Evolutionary conservation across 768 basidiomycete species (phyloP), one percentile per base, ranked within the genome.

Genomic region (Fibroporia radiculosa): DNA sequence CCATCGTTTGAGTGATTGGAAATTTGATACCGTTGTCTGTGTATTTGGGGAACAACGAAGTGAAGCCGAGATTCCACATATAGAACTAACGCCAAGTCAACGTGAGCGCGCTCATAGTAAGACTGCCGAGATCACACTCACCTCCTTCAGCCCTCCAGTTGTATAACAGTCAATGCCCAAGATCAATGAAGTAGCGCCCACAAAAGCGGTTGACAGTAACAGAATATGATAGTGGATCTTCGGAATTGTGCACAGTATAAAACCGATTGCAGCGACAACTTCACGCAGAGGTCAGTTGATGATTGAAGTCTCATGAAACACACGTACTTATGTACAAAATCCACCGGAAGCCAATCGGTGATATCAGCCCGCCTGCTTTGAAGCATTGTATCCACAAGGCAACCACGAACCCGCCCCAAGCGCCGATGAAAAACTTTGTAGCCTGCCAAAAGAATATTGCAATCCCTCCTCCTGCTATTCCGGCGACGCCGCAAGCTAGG

Each of bases 91-190:
- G 18, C 27, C 42, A 31, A 55, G 32, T 47, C 11, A 26, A 29
- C 47, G 20, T 40, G 52, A 24, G n/a, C n/a, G n/a, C 32, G 43
- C 49, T 54, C 19, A 33, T 18, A 28, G 22, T 22, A 16, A 31
- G 18, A 47, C 44, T 27, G 25, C 37, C 28, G 38, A 13, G 14
- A 29, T 3, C 1, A 19, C 19, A 66, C 66, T 54, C 53, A 86
- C 91, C 79, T 96, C 93, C 69, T 97, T 97, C 42, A 97, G 73
- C 18, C 87, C 88, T 5, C 86, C 89, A 14, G 88, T 85, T 2
- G 91, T 87, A 62, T 80, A 96, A 62, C 93, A 96, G 64, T 97
- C 93, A 29, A 96, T 80, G 16, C 95, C 95, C 12, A 97, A 71
- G 45, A 93, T 90, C 62, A 96, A 84, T 1, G 91, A 84, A 16